phyloP scores from a whole-genome alignment of 495 filamentous ascomycete species.

The Xylaria intraflava region DNA sequence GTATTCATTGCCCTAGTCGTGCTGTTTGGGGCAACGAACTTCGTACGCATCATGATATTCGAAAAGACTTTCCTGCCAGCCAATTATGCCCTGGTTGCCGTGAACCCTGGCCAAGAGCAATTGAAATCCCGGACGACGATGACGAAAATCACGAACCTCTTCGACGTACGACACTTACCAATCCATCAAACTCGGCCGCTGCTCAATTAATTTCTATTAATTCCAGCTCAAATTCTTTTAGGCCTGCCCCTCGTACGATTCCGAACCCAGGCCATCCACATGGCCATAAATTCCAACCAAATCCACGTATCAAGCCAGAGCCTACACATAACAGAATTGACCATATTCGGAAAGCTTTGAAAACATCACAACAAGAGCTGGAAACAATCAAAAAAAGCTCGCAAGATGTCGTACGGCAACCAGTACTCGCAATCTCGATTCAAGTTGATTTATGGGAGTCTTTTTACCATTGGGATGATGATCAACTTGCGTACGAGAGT shows the following conservation, averaged over 20 bases:
- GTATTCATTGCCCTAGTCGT: not conserved
- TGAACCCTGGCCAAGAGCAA: not conserved
- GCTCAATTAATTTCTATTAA: not conserved
- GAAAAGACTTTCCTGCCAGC: not conserved
- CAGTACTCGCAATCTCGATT: not conserved
- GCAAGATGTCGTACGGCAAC: not conserved
- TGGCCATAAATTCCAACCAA: not conserved
- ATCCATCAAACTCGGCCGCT: too few relatives aligned
- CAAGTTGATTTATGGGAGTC: not conserved
- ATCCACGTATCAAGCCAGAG: not conserved
- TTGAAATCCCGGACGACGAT: not conserved
- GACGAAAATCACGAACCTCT: not conserved
- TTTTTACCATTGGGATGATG: not conserved
- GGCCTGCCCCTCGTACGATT: not conserved
- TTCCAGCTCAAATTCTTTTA: not conserved
- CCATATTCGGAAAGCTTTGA: not conserved
- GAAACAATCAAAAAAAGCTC: not conserved
- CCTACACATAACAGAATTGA: not conserved
- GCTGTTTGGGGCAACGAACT: not conserved
- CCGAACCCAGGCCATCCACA: not conserved
- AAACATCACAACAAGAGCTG: not conserved
- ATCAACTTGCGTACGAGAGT: not conserved
- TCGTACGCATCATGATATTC: not conserved
- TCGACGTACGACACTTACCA: not conserved
- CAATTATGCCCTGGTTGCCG: not conserved